These are phyloP conservation scores for Hygrophorus pudorinus DNA, from an alignment of 768 basidiomycete species.

Conservation along the genomic window DNA sequence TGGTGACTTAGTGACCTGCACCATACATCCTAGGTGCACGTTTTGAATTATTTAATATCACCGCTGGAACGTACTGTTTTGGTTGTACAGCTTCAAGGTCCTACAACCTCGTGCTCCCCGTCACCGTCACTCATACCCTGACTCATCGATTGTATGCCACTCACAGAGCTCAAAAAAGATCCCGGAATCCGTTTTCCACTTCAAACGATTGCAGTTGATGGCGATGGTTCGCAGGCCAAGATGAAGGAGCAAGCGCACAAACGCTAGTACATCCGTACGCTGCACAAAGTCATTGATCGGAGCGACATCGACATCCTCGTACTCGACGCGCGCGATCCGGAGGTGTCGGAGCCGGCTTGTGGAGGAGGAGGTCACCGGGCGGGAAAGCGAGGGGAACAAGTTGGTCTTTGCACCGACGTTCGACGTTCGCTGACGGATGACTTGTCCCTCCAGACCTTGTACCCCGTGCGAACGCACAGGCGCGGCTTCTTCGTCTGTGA, in stretches of 20 bases:
- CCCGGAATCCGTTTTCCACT: too few relatives aligned
- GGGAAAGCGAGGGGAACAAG: slow-evolving; percentile 84
- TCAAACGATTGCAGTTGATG: too few relatives aligned
- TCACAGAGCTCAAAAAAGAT: too few relatives aligned
- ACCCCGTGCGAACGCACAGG: slow-evolving; percentile 76
- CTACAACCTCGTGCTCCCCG: too few relatives aligned
- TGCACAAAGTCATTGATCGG: slow-evolving; percentile 90
- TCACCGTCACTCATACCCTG: too few relatives aligned
- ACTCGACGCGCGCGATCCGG: slow-evolving; percentile 90
- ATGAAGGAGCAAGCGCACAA: slow-evolving; percentile 63
- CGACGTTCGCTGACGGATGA: background rate
- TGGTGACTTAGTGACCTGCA: too few relatives aligned
- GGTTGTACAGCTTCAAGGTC: too few relatives aligned
- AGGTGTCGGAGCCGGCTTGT: slow-evolving; percentile 88
- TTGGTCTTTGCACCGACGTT: slow-evolving; percentile 78
- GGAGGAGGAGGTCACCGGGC: slow-evolving; percentile 84
- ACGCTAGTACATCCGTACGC: slow-evolving; percentile 65
- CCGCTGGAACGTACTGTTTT: too few relatives aligned
- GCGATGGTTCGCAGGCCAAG: slow-evolving; percentile 25
- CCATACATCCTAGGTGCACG: too few relatives aligned
- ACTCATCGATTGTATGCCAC: too few relatives aligned
- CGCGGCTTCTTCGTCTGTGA: slow-evolving; percentile 86
- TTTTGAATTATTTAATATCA: too few relatives aligned
- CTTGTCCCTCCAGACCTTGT: slow-evolving; percentile 58
- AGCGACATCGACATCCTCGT: slow-evolving; percentile 86